Conservation (phyloP, 2,329 filamentous ascomycete species). For the Capronia epimyces region DNA sequence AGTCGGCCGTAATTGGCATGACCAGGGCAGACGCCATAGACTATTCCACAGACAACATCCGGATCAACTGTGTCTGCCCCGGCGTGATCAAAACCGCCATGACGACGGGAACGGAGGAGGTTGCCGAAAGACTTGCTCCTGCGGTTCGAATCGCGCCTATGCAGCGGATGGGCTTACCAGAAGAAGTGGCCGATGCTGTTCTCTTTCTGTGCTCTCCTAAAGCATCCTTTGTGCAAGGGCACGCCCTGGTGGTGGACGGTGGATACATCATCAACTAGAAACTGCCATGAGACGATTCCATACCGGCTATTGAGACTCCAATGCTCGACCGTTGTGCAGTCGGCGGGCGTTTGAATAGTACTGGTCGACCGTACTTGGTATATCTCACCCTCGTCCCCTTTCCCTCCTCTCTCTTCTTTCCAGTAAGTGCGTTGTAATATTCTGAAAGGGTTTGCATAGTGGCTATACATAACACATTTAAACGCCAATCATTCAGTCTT, state of each 20-base stretch:
- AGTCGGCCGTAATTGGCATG: conserved; percentile 43
- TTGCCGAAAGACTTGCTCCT: conserved; percentile 38
- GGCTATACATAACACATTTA: no score
- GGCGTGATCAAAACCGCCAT: conserved; percentile 47
- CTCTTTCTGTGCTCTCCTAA: conserved; percentile 48
- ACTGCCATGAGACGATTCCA: no score
- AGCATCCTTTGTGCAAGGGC: conserved; percentile 50
- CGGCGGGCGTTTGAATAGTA: no score
- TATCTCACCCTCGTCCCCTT: no score
- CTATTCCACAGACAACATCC: conserved; percentile 32
- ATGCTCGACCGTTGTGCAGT: no score
- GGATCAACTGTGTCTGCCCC: conserved; percentile 39
- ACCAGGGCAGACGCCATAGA: conserved; percentile 39
- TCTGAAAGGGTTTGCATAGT: no score
- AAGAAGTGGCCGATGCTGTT: conserved; percentile 48
- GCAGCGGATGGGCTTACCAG: conserved; percentile 47
- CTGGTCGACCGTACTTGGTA: no score
- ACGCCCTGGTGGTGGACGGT: conserved; percentile 50
- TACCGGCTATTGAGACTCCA: no score
- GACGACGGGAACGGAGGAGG: conserved; percentile 40
- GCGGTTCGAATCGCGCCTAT: conserved; percentile 48
- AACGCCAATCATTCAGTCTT: no score
- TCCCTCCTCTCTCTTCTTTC: no score
- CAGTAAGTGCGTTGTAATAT: no score
- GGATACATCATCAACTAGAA: conserved; percentile 38